These are phyloP conservation scores for Xylaria sp. DNA, from an alignment of 2,329 filamentous ascomycete genomes.

Conservation along the genomic window DNA sequence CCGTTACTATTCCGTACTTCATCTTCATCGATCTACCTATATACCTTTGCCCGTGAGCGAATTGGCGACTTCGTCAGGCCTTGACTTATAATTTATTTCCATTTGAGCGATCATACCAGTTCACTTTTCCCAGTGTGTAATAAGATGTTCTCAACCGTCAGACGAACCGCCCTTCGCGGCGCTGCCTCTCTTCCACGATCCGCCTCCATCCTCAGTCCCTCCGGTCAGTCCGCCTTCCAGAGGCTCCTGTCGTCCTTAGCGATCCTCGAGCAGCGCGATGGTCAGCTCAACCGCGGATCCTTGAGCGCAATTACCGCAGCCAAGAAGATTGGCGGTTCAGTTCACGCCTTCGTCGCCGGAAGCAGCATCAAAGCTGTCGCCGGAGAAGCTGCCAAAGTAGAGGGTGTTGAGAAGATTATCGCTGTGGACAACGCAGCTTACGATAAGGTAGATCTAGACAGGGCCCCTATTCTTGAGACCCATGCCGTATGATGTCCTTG, in stretches of 20 bases:
- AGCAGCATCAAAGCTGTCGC: conserved; percentile 69
- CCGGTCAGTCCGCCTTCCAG: conserved; percentile 50
- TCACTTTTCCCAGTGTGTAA: not conserved
- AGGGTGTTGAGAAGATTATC: conserved; percentile 87
- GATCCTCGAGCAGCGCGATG: conserved; percentile 86
- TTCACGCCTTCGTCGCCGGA: conserved; percentile 86
- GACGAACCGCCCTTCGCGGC: conserved; percentile 26
- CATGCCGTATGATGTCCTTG: not conserved
- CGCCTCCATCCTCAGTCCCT: conserved; percentile 29
- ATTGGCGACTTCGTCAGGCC: conserved; percentile 2
- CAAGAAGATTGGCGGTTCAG: conserved; percentile 73
- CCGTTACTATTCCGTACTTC: too few species aligned
- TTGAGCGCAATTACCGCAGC: conserved; percentile 82
- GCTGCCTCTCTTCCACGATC: conserved; percentile 23
- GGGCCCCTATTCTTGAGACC: not conserved
- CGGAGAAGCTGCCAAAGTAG: conserved; percentile 79
- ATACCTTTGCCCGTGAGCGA: not conserved
- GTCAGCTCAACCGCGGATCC: conserved; percentile 76
- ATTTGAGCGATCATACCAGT: not conserved
- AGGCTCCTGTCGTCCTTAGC: conserved; percentile 82
- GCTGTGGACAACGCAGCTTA: conserved; percentile 84
- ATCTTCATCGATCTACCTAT: not conserved
- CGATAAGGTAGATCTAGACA: conserved; percentile 62
- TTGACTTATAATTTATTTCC: not conserved
- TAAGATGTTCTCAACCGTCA: conserved; percentile 30